Evolutionary conservation across 768 basidiomycete genomes (phyloP), one percentile per base, ranked within the genome.

Genomic region (Sporobolomyces roseus): DNA sequence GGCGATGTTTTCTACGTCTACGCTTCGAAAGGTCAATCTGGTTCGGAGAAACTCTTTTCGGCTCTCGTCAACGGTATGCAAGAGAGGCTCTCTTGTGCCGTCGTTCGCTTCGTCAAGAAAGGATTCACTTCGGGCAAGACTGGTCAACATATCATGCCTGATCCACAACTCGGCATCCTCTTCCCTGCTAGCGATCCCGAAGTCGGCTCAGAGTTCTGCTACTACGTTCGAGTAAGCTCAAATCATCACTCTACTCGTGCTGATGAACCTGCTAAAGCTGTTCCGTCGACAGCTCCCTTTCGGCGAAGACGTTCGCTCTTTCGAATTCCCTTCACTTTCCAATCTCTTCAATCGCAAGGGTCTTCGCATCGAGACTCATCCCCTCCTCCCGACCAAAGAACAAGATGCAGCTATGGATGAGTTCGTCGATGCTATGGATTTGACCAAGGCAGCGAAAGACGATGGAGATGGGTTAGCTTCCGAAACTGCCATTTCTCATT

Each of bases 221-320:
- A 91, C 53, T 96, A 88, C 90, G 85, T 85, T 27, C 87, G 87
- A 81, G 93, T 91, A 75, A 51, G 81, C 76, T n/a, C 30, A n/a
- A n/a, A n/a, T n/a, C n/a, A 9, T 19, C n/a, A 25, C 38, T 30
- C 50, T 21, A 29, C 45, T 52, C 49, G 27, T n/a, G 16, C 27
- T 13, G 32, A 29, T 29, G 12, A 9, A 50, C 25, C 9, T 23
- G 23, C n/a, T 2, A 6, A 27, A 2, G 63, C 3, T 60, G 29
- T 43, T 25, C 14, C 74, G n/a, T 68, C 21, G 38, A 7, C 51
- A 66, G 91, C 85, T 97, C 84, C 94, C 94, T 0, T 97, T 96
- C 76, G 91, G 91, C 3, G 94, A 99, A 77, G 94, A 99, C 74
- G 82, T 92, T 60, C 85, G 92, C 65, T 88, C 86, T 71, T 91